Evolutionary conservation across 352 stramenopile species (phyloP).

Genomic region (Saprolegnia parasitica): DNA sequence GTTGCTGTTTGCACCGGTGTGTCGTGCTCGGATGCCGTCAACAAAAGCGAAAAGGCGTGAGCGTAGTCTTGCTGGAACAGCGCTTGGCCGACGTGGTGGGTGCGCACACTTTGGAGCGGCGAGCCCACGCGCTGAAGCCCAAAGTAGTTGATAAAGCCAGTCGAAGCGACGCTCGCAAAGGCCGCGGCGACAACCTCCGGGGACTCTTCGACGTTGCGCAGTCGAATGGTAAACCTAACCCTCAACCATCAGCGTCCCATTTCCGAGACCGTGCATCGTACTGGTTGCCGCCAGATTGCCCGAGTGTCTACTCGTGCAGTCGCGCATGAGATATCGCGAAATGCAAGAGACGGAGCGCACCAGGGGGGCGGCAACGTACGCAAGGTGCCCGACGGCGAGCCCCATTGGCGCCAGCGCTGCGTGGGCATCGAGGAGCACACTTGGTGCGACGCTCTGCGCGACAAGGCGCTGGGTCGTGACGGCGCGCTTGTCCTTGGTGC

Average conservation of each 20-base stretch:
- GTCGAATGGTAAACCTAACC: conserved; percentile 48
- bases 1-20: too few species aligned
- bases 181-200: conserved; percentile 29
- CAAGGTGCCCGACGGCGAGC: conserved; percentile 47
- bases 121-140: conserved; percentile 70
- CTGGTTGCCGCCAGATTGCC: conserved; percentile 51
- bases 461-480: conserved; percentile 66
- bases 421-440: conserved; percentile 45
- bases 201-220: conserved; percentile 37
- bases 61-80: conserved; percentile 61
- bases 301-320: conserved; percentile 36
- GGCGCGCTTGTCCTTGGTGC: conserved; percentile 72
- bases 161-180: conserved; percentile 35
- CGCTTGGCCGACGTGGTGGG: conserved; percentile 66
- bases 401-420: not conserved
- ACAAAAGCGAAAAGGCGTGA: conserved; percentile 42
- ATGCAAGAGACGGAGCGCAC: conserved; percentile 27
- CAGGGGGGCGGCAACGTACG: conserved; percentile 50
- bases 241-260: not conserved
- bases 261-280: not conserved
- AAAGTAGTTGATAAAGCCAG: conserved; percentile 79
- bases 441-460: conserved; percentile 41
- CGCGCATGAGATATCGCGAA: not conserved
- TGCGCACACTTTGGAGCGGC: conserved; percentile 40
- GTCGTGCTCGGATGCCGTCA: conserved; percentile 34